Percentiles rank a stretch among this genome's conserved stretches.
These are phyloP conservation scores for Euptelea pleiosperma DNA, from an alignment of 164 flowering plant species.

Conservation along the genomic window DNA sequence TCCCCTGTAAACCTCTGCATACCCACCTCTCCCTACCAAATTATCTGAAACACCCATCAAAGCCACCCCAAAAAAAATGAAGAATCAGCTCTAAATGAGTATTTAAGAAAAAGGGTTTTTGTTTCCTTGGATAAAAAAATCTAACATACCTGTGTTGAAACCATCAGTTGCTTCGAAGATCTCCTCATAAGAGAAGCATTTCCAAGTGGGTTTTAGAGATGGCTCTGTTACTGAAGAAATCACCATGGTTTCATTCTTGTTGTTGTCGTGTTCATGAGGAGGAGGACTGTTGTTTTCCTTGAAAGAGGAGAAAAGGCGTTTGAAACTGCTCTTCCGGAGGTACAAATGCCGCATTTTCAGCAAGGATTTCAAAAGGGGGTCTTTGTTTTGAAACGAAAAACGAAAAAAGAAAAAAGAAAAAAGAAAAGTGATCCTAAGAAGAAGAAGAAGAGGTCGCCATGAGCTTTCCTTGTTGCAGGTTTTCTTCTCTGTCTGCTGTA, in stretches of 20 bases:
- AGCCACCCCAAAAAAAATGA: constrained; percentile 5
- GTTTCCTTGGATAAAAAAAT: neutral
- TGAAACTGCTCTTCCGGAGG: constrained; percentile 51
- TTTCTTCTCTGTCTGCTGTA: no score
- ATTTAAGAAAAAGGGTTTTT: neutral
- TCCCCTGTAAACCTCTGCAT: constrained; percentile 93
- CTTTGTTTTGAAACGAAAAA: constrained; percentile 7
- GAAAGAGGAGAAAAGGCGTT: constrained; percentile 54
- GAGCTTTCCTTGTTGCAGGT: no score
- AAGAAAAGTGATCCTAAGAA: neutral
- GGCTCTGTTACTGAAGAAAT: constrained; percentile 18
- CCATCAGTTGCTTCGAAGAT: constrained; percentile 71
- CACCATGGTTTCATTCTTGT: constrained; percentile 5
- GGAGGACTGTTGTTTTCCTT: constrained; percentile 6
- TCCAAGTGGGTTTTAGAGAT: constrained; percentile 66
- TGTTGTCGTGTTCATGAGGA: neutral
- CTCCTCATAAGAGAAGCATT: constrained; percentile 79
- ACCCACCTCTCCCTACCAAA: constrained; percentile 90
- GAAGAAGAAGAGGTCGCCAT: constrained; percentile 1
- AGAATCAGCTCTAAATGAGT: neutral
- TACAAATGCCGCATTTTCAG: constrained; percentile 21
- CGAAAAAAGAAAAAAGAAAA: neutral
- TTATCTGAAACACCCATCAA: constrained; percentile 51
- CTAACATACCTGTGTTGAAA: constrained; percentile 55
- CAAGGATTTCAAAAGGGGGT: neutral